Base-by-base conservation (phyloP, 768 basidiomycete genomes). In the Mycena floridula region DNA sequence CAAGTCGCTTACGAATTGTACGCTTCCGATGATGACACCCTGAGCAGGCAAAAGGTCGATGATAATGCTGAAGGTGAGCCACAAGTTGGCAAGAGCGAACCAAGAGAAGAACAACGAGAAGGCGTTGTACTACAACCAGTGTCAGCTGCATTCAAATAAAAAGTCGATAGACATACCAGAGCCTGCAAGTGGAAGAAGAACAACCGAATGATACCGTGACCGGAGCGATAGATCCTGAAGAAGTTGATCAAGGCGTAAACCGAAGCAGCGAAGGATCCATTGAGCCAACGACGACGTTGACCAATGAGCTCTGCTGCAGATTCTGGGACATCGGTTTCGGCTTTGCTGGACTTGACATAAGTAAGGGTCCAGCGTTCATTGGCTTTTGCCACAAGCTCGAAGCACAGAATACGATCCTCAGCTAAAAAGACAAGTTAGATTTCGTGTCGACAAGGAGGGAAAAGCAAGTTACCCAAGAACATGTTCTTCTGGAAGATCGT, bases 361-460 rank as follows among this genome's bases (percentile, higher is more conserved):
- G 79, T 81, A 53, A 88, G 60, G 1, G 79, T 81, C 86, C 86
- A 88, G 48, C 68, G 64, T 46, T 77, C 79, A 42, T 69, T 66
- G 0, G 70, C 76, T 59, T 88, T 88, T 6, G 85, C 84, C 25
- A 85, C 85, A 27, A 88, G 63, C 59, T 88, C 85, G 58, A 87
- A 88, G 62, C 85, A 88, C 16, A 88, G 68, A 48, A 87, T 88
- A 63, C 85, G 77, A 62, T 86, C 85, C 56, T 87, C 85, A 42
- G 85, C 85, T 58, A 82, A 60, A 36, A 21, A 12, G 13, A 1
- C 12, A 28, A 8, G 7, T 20, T 24, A 42, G 40, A 21, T 15
- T 8, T 12, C 8, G 21, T 42, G 7, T 9, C 11, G 21, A 27
- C 15, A 9, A 9, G 12, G 18, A 42, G 26, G 24, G 9, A 39